Base-by-base conservation (phyloP, 495 filamentous ascomycete species). In the Aspergillus heteromorphus region DNA sequence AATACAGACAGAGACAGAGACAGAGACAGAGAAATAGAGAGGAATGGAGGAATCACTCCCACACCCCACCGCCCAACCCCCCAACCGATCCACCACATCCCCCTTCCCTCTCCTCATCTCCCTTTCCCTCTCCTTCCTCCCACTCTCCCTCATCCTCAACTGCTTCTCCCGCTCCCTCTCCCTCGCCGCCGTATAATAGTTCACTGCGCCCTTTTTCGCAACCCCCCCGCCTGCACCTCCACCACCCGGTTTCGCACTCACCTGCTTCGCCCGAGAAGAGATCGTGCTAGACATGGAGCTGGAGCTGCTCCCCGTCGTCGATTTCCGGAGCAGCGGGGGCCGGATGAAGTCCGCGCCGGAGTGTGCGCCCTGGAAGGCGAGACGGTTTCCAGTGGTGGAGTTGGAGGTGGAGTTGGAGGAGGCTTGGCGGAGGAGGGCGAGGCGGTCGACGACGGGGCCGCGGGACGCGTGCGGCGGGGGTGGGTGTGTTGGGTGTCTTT, bases 141-240 rank as follows among this genome's bases (percentile, higher is more conserved):
- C 76, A 58, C 43, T n/a, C 43, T 77, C 63, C 68, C 77, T 65
- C 42, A 68, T 55, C 68, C 85, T 51, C 63, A 87, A 56, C 48
- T 71, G 66, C 21, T 77, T 83, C 73, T 84, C 87, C 55, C 80
- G 81, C 71, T 87, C 82, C 55, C 75, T 78, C 67, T 85, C 87
- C 65, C 85, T 83, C 45, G 86, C 92, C 42, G 90, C 80, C 4
- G 88, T 83, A 63, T 92, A 87, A 56, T 87, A 95, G 61, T 92
- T 91, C 29, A 96, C 83, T 31, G 85, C 83, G 20, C 82, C 86
- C 74, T 86, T 89, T 73, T 88, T 91, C 10, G 82, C 8, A 74
- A 72, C 18, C 72, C 71, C 13, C 73, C 74, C 18, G 72, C 69
- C 63, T 56, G 73, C 70, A 60, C 77, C 56, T 61, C 61, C 58